Base-by-base conservation (phyloP, 495 filamentous ascomycete species). In the Daldinia grandis region DNA sequence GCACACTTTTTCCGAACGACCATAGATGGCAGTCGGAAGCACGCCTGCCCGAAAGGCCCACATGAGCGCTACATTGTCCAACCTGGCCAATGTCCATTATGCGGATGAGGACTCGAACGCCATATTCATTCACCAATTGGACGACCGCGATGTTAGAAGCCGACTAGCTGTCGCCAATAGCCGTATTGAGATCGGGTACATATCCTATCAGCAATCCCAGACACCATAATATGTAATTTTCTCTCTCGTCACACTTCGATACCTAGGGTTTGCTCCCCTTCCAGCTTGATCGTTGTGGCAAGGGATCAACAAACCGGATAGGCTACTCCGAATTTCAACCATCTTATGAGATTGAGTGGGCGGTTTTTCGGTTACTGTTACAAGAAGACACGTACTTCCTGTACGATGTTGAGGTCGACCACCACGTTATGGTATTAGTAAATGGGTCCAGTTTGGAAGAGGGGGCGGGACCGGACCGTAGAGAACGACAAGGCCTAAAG, bases 61-160 rank as follows among this genome's bases (percentile, higher is more conserved):
- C 91, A 93, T 76, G 90, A 93, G 74, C 83, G 89, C 69, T 92
- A 89, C 68, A 92, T 93, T 69, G 82, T 92, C 40, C 82, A 88
- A 19, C 84, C 89, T 28, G 90, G 89, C 21, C 84, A 87, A 76
- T 93, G 90, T 78, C 83, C 84, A 21, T 79, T 91, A 28, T 92
- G 90, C 57, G 79, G 76, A 69, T 80, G 79, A 79, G 58, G 19
- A 7, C 19, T 19, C 25, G 14, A 53, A 28, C 49, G 15, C 14
- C 14, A 53, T 53, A 27, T 53, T 30, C 25, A 53, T 30, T 28
- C 27, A 28, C 25, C 25, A 30, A 53, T 53, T 28, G 14, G 12
- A 51, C 59, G 38, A 58, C 35, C 28, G 40, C 31, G 55, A 62
- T 57, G 24, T 24, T 51, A 19, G 28, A 40, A 50, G 4, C 17